Percentiles rank a stretch among this genome's conserved stretches.
phyloP scores from a whole-genome alignment of 2,329 filamentous ascomycete genomes.

The Hirsutella minnesotensis region DNA sequence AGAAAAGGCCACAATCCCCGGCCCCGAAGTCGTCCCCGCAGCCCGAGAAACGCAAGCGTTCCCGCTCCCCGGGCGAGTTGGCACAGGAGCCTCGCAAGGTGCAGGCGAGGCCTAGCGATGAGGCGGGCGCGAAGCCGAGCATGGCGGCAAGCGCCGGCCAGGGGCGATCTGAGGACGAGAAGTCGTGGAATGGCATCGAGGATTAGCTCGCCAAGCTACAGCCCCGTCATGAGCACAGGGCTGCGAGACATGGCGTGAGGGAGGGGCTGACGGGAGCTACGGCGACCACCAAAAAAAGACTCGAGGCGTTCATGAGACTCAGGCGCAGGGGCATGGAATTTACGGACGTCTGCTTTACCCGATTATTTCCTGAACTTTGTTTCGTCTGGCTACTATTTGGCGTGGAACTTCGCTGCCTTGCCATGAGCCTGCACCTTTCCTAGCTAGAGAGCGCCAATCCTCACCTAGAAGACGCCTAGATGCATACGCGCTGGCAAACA shows the following conservation, averaged over 20 bases:
- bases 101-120: constrained; percentile 8
- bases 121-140: constrained; percentile 5
- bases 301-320: no score
- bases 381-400: no score
- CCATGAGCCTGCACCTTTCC: no score
- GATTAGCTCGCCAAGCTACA: not conserved
- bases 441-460: no score
- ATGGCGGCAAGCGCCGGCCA: constrained; percentile 2
- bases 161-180: constrained; percentile 24
- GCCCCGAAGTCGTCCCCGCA: not conserved
- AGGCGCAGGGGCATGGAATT: no score
- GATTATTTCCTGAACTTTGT: no score
- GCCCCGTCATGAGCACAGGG: not conserved
- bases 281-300: no score
- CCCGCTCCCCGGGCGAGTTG: constrained; percentile 12
- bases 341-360: no score
- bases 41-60: constrained; percentile 18
- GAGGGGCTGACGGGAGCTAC: constrained; percentile 13
- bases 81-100: constrained; percentile 17
- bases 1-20: constrained; percentile 1
- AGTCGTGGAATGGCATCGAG: constrained; percentile 30
- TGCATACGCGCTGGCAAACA: no score
- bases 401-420: no score
- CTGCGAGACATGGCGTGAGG: not conserved
- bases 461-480: no score